Evolutionary conservation across 257 asterid genomes (phyloP).

Genomic region (Solanum chiquidenum): DNA sequence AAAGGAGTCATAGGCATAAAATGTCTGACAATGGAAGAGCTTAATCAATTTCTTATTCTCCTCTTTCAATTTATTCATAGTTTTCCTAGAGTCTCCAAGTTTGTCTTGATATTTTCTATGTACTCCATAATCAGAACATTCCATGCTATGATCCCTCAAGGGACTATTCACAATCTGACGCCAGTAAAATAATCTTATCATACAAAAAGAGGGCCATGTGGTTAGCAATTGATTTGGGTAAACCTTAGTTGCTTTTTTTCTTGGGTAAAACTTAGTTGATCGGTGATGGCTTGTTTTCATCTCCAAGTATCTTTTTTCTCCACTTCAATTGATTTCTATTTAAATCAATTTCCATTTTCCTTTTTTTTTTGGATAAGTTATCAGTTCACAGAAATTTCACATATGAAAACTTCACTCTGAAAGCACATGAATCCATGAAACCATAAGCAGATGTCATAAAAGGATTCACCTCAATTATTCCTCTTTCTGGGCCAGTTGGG

Average conservation of each 20-base stretch:
- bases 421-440: not conserved
- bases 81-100: not conserved
- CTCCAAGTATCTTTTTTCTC: not conserved
- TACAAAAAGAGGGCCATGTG: not conserved
- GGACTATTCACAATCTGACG: not conserved
- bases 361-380: not conserved
- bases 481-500: constrained; percentile 95
- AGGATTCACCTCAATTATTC: constrained; percentile 81
- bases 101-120: not conserved
- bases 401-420: not conserved
- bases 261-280: not conserved
- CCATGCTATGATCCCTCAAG: not conserved
- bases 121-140: not conserved
- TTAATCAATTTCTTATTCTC: not conserved
- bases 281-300: not conserved
- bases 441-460: not conserved
- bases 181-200: not conserved
- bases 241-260: not conserved
- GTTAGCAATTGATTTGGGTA: not conserved
- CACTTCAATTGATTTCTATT: not conserved
- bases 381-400: not conserved
- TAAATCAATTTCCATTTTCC: not conserved
- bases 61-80: not conserved
- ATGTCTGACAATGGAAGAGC: not conserved
- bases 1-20: not conserved